phyloP scores from a whole-genome alignment of 305 asterid genomes.

The Fraxinus albicans region DNA sequence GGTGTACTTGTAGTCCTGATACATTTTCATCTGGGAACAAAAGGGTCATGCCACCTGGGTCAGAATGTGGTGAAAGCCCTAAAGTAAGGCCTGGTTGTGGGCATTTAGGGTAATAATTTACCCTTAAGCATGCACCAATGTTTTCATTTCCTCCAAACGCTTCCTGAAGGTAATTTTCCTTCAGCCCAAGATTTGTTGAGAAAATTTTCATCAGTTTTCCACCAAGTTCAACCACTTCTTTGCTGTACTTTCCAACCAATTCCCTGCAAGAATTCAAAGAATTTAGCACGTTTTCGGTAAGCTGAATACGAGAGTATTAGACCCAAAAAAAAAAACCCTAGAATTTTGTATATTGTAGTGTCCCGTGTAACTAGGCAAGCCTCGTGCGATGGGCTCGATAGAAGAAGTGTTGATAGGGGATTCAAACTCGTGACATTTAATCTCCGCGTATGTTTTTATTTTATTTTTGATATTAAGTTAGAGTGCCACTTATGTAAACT shows the following conservation, averaged over 20 bases:
- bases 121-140: conserved; percentile 63
- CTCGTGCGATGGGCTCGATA: too few species aligned
- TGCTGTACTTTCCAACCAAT: conserved; percentile 46
- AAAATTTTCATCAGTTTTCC: conserved; percentile 48
- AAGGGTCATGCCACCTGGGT: conserved; percentile 79
- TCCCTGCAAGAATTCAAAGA: conserved; percentile 39
- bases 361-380: too few species aligned
- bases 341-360: too few species aligned
- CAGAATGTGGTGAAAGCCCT: conserved; percentile 82
- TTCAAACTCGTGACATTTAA: too few species aligned
- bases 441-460: too few species aligned
- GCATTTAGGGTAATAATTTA: conserved; percentile 79
- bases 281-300: background rate
- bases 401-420: too few species aligned
- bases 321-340: background rate
- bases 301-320: background rate
- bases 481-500: background rate
- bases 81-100: conserved; percentile 85
- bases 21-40: conserved; percentile 70
- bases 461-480: background rate
- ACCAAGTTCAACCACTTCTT: conserved; percentile 48
- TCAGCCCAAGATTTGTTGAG: conserved; percentile 58
- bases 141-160: conserved; percentile 66
- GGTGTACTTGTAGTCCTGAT: conserved; percentile 77
- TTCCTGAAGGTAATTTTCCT: conserved; percentile 46